phyloP scores from a whole-genome alignment of 192 early-diverging fungal species.

The Coemansia sp. region DNA sequence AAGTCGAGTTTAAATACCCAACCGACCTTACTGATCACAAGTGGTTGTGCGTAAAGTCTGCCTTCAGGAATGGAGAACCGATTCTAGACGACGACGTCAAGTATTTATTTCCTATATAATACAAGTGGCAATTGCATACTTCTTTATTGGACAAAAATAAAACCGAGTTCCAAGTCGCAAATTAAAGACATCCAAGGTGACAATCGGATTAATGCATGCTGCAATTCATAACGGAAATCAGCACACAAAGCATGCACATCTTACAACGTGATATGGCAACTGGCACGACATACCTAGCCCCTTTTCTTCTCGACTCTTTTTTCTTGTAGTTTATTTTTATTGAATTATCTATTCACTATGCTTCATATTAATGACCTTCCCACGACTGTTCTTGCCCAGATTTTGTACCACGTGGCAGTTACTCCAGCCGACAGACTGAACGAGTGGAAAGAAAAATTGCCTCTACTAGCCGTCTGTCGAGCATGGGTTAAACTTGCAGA shows the following conservation, averaged over 20 bases:
- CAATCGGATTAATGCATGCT: no score
- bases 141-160: background rate
- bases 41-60: background rate
- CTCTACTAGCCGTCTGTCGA: background rate
- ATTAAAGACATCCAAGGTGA: no score
- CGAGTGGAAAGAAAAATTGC: background rate
- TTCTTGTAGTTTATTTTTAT: background rate
- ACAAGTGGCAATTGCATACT: no score
- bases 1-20: background rate
- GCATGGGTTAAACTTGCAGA: background rate
- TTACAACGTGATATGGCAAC: background rate
- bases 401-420: background rate
- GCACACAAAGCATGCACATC: background rate
- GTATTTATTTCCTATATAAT: background rate
- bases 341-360: background rate
- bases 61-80: background rate
- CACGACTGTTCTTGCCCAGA: background rate
- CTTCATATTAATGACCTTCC: background rate
- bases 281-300: background rate
- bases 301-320: background rate
- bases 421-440: background rate
- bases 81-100: background rate
- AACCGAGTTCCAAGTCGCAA: no score
- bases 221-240: background rate
- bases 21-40: background rate